Conservation (phyloP, 352 stramenopile species). For the Aphanomyces invadans region DNA sequence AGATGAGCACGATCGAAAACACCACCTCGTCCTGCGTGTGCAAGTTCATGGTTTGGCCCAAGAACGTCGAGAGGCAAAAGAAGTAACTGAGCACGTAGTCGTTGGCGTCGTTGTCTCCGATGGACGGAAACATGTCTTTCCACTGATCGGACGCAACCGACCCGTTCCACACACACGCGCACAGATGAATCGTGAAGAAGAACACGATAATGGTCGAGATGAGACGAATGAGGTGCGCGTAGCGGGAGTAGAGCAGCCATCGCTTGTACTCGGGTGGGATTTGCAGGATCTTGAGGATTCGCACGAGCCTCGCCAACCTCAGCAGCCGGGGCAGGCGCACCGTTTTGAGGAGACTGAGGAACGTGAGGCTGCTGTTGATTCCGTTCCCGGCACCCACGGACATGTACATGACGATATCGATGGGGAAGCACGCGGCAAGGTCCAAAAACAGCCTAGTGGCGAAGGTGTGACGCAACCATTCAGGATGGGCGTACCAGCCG, state of each 20-base stretch:
- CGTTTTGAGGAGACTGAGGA: constrained; percentile 59
- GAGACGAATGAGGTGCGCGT: constrained; percentile 63
- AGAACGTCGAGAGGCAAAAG: constrained; percentile 53
- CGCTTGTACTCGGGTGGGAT: constrained; percentile 58
- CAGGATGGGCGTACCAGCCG: background rate
- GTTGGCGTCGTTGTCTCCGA: constrained; percentile 28
- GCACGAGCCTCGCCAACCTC: constrained; percentile 50
- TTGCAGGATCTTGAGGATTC: constrained; percentile 64
- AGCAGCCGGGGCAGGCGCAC: constrained; percentile 56
- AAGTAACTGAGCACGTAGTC: constrained; percentile 65
- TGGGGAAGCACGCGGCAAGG: constrained; percentile 61
- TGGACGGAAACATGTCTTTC: constrained; percentile 34
- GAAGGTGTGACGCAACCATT: constrained; percentile 5
- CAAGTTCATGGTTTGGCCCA: constrained; percentile 64
- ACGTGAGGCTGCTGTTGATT: constrained; percentile 40
- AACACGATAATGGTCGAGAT: constrained; percentile 41
- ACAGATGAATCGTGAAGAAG: constrained; percentile 67
- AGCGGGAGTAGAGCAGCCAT: constrained; percentile 73
- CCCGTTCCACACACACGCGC: constrained; percentile 71
- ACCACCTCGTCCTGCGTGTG: constrained; percentile 62
- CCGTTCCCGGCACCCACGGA: constrained; percentile 40
- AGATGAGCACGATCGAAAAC: constrained; percentile 62
- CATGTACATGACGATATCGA: constrained; percentile 50
- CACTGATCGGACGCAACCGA: constrained; percentile 45
- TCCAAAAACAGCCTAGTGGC: constrained; percentile 63